These are phyloP conservation scores for Vitis rupestris DNA, from an alignment of 164 flowering plant genomes.

Conservation along the genomic window DNA sequence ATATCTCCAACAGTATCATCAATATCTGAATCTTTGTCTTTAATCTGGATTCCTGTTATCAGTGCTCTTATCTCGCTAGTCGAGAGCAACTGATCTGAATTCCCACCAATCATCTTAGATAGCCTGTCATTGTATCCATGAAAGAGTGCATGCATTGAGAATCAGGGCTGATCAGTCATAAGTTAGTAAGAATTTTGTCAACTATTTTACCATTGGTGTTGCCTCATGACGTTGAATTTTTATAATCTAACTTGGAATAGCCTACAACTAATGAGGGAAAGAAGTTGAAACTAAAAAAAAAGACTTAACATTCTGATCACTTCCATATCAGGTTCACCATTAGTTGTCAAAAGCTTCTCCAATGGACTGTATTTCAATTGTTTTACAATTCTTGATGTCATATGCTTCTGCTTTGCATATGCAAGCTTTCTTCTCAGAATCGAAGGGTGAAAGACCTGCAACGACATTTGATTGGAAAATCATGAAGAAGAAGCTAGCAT, in stretches of 20 bases:
- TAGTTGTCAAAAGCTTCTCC: neutral
- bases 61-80: slow-evolving; percentile 21
- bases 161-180: no score
- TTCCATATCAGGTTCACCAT: slow-evolving; percentile 11
- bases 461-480: no score
- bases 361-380: slow-evolving; percentile 7
- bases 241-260: no score
- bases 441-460: slow-evolving; percentile 7
- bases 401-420: neutral
- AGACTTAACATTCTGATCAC: neutral
- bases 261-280: no score
- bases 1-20: slow-evolving; percentile 19
- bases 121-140: slow-evolving; percentile 5
- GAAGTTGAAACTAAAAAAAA: no score
- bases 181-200: no score
- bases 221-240: no score
- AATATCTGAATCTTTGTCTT: slow-evolving; percentile 18
- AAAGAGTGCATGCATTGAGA: no score
- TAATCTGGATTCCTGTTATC: slow-evolving; percentile 18
- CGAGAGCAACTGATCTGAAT: slow-evolving; percentile 11
- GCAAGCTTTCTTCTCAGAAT: neutral
- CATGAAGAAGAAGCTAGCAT: no score
- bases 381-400: slow-evolving; percentile 11
- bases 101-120: slow-evolving; percentile 10
- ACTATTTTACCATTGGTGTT: no score